Evolutionary conservation across 2,329 filamentous ascomycete species (phyloP), one percentile per base, ranked within the genome.

Genomic region (Penicillium sp.): DNA sequence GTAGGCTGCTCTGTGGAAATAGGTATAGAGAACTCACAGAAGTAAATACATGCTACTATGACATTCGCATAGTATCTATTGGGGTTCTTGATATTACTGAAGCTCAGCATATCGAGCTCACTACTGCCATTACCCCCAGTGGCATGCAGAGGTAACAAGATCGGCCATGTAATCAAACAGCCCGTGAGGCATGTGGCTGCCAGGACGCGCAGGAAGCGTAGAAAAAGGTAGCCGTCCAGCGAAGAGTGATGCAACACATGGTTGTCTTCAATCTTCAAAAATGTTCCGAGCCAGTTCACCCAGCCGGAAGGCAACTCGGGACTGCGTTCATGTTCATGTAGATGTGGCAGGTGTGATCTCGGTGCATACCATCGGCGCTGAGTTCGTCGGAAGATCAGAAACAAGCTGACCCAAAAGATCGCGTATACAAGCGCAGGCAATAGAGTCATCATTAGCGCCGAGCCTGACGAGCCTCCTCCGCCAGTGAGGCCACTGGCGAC

Each of bases 221-320:
- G 77, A 69, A 95, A 95, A 37, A 97, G 84, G 71, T 91, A 97
- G 19, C 88, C 88, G 67, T 97, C 92, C 44, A 97, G 80, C 1
- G 90, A 95, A 58, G 90, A 88, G 72, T 95, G 88, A 61, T 93
- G 88, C 7, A 97, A 82, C n/a, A 91, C 82, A 64, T 88, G 87
- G 18, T 83, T 82, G 67, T 97, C 91, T 5, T 79, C 75, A 9
- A 83, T 75, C 36, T 73, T 72, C 45, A 75, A 70, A 60, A 81
- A 80, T 0, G 76, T 63, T 2, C 71, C 58, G 43, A 82, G 72
- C 80, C 80, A 83, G 55, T 78, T 77, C 41, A 81, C 64, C 50
- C 78, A 68, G 35, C 77, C 75, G 1, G 64, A 64, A 2, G 72
- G 72, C 8, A 75, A 57, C 28, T 75, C 67, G 16, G 78, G 78